Base-by-base conservation (phyloP, 352 stramenopile species). In the Pseudoperonospora humuli region DNA sequence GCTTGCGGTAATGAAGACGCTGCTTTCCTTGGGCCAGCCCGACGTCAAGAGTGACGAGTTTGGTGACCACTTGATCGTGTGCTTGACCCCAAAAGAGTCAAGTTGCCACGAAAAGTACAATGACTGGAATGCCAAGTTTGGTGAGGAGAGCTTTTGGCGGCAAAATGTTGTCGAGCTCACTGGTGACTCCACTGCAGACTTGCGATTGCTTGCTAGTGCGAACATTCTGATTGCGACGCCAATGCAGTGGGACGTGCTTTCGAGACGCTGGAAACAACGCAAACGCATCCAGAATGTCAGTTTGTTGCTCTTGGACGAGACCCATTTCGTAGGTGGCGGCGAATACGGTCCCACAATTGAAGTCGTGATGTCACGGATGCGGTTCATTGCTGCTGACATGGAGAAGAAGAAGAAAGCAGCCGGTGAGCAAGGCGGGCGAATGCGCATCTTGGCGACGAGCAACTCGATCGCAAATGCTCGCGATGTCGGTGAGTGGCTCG, bases 401-500 rank as follows among this genome's bases (percentile, higher is more conserved):
- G 75, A 90, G 26, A 87, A 91, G 53, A 84, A 84, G 49, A 67
- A 64, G 18, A 73, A 67, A 27, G 60, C 45, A 39, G 42, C 54
- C 8, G 54, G 46, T 21, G 60, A 72, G 21, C 45, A 63, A 10
- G 55, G 48, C 9, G 34, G 59, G 14, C 54, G 62, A 7, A 81
- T 97, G 45, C 86, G 96, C 13, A 97, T 99, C 52, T 60, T 99
- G 34, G 95, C 89, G 3, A 74, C 99, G 43, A 87, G 89, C 52
- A 96, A 97, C 27, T 98, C 94, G 10, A 70, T 99, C 14, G 96
- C 97, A 5, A 99, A 99, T 67, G 96, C 93, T 10, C 64, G 89
- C 24, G 96, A 99, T 66, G 79, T 99, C 7, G 96, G 92, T 18
- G 96, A 98, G 50, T 99, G 96, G 96, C 91, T 99, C 31, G 96